Evolutionary conservation across 2,329 filamentous ascomycete species (phyloP).

Genomic region (Neophaeococcomyces aloes): DNA sequence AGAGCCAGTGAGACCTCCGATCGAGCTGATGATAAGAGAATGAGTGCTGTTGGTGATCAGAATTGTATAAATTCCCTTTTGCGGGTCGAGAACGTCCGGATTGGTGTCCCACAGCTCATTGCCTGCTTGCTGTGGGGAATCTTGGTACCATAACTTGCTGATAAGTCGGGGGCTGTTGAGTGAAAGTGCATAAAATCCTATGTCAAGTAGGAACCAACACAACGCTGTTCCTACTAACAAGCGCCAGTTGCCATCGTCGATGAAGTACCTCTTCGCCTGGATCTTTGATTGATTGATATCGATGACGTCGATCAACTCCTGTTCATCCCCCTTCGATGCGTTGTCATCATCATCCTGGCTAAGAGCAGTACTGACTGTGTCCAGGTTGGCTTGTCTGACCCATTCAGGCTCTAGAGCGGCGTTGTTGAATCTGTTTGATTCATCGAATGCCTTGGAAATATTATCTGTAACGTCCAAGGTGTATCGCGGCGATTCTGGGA

Average conservation of each 20-base stretch:
- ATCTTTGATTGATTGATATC: neutral
- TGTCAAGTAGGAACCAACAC: neutral
- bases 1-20: neutral
- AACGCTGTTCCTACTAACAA: neutral
- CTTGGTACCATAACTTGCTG: neutral
- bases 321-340: neutral
- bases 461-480: neutral
- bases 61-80: constrained; percentile 1
- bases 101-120: neutral
- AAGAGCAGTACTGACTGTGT: neutral
- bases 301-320: neutral
- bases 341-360: neutral
- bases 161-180: neutral
- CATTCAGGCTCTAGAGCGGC: neutral
- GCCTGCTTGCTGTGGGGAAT: neutral
- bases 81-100: neutral
- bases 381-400: neutral
- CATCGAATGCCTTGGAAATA: neutral
- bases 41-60: constrained; percentile 3
- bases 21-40: neutral
- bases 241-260: neutral
- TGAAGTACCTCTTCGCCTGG: constrained; percentile 1
- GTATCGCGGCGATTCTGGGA: constrained; percentile 5
- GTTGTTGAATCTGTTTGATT: constrained; percentile 1
- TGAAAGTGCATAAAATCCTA: neutral